A percentile compares a stretch with the other conserved stretches of the same genome.
These are phyloP conservation scores for Sanghuangporus baumii DNA, from an alignment of 1,284 basidiomycete species.

Conservation along the genomic window DNA sequence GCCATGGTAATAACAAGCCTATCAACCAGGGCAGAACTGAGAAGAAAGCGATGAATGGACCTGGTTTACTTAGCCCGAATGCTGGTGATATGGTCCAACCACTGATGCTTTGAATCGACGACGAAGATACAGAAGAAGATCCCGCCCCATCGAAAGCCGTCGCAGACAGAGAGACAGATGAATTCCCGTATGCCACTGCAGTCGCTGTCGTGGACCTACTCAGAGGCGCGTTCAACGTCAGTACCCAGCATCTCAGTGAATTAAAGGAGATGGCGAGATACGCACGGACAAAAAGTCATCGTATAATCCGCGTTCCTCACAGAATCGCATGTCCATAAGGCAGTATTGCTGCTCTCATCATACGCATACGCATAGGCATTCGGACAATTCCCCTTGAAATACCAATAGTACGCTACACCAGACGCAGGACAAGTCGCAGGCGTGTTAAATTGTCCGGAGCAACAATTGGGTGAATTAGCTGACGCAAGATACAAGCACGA, in stretches of 20 bases:
- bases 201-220: not conserved
- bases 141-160: not conserved
- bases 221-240: not conserved
- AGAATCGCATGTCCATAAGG: slow-evolving; percentile 45
- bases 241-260: not conserved
- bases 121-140: not conserved
- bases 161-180: not conserved
- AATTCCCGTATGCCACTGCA: not conserved
- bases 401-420: slow-evolving; percentile 44
- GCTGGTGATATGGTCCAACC: not conserved
- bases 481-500: slow-evolving; percentile 23
- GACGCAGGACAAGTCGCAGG: slow-evolving; percentile 43
- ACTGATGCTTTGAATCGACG: not conserved
- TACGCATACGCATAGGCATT: slow-evolving; percentile 54
- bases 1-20: too few species aligned
- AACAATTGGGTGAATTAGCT: slow-evolving; percentile 43
- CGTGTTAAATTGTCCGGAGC: slow-evolving; percentile 44
- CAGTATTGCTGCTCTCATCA: slow-evolving; percentile 49
- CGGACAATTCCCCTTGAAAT: slow-evolving; percentile 52
- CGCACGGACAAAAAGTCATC: slow-evolving; percentile 46
- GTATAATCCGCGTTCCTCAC: slow-evolving; percentile 43
- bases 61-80: too few species aligned
- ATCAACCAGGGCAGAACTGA: too few species aligned
- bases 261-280: not conserved
- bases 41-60: too few species aligned